Base-by-base conservation (phyloP, 441 rosid genomes). In the Populus hybrid region DNA sequence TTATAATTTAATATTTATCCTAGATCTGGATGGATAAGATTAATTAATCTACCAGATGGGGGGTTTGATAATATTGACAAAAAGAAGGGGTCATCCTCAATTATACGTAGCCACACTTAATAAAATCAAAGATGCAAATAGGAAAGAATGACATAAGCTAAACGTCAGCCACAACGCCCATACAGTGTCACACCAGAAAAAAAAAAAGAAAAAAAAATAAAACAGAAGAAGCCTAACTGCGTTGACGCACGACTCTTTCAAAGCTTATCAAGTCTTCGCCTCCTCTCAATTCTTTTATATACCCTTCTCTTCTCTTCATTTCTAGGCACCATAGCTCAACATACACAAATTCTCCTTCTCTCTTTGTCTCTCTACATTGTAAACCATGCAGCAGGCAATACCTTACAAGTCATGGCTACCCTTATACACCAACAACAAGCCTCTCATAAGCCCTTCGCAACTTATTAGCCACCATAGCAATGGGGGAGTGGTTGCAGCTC, bases 341-440 rank as follows among this genome's bases (percentile, higher is more conserved):
- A 7, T 3, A 20, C 31, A 18, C 33, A 3, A 6, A 33, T 9
- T 71, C 35, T 8, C 18, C 20, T 1, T 78, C 50, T 35, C 5
- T 63, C 33, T 73, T 12, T 7, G 56, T 74, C 10, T 64, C 36
- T 7, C 24, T 2, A 16, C 1, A 50, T 4, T 50, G 56, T 50
- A 14, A 76, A 85, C 20, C 50, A 94, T 94, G 98, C 97, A 93
- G 33, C 90, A 90, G 77, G 91, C 97, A 31, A 87, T 94, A 50
- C 93, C 90, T 20, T 86, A 86, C 92, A 86, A 86, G 76, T 83
- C 92, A 14, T 89, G 88, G 87, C 77, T 72, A 4, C 87, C 85
- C 14, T n/a, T 77, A 0, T 73, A 80, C 79, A 73, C 83, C 36
- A 81, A 80, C 74, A 74, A 33, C 38, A 50, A 35, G 56, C 74